Percentiles rank a stretch among this genome's conserved stretches.
Evolutionary conservation across 805 yeast genomes (phyloP).

Genomic region (Starmera dryadoides): DNA sequence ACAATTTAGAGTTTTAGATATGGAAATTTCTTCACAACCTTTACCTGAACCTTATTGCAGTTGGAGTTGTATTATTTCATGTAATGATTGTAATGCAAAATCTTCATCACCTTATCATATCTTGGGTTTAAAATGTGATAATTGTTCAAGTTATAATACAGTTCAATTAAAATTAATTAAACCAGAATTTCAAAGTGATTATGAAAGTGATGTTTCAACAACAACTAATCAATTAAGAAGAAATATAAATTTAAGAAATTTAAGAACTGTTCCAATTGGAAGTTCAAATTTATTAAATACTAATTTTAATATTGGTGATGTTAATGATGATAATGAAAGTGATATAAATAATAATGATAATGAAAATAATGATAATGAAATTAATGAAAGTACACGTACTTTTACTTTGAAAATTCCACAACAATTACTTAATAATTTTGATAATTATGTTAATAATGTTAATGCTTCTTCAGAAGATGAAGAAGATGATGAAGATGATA

Average conservation of each 20-base stretch:
- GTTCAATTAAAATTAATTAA: constrained; percentile 63
- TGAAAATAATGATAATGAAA: background rate
- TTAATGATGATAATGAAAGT: background rate
- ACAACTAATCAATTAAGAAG: constrained; percentile 12
- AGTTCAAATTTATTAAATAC: constrained; percentile 16
- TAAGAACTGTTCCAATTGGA: constrained; percentile 15
- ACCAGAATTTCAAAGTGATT: constrained; percentile 46
- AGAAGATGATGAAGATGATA: constrained; percentile 12
- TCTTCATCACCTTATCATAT: constrained; percentile 73
- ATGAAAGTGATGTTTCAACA: constrained; percentile 18
- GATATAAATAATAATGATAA: background rate
- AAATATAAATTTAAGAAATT: constrained; percentile 7
- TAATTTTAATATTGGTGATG: constrained; percentile 18
- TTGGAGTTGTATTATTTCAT: constrained; percentile 71
- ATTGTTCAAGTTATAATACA: constrained; percentile 84
- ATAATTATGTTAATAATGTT: constrained; percentile 18
- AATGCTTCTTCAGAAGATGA: constrained; percentile 12
- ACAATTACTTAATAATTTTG: constrained; percentile 21
- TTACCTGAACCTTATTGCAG: constrained; percentile 72
- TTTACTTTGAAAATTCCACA: constrained; percentile 19
- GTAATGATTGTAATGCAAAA: constrained; percentile 86
- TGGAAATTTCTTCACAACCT: constrained; percentile 68
- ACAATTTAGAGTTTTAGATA: constrained; percentile 79
- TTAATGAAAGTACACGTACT: background rate
- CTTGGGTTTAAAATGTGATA: constrained; percentile 80